Evolutionary conservation across 108 stramenopile genomes (phyloP).

Genomic region (Fragilariopsis cylindrus): DNA sequence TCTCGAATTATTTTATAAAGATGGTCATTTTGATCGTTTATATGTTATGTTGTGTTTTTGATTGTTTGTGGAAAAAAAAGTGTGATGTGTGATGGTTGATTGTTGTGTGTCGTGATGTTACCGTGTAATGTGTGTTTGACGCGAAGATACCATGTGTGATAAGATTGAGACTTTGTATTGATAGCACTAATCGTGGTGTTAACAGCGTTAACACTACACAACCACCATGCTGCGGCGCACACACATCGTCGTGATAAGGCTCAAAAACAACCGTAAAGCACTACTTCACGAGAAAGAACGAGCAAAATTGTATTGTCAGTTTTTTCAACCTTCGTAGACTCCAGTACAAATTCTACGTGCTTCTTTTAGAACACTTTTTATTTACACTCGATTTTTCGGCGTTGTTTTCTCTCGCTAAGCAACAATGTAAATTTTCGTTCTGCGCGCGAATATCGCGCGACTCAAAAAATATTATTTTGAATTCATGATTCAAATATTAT

Average conservation of each 20-base stretch:
- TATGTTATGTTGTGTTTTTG: slow-evolving; percentile 9
- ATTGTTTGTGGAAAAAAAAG: slow-evolving; percentile 9
- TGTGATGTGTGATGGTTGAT: slow-evolving; percentile 17
- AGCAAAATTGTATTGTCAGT: background rate
- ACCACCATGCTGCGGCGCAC: slow-evolving; percentile 21
- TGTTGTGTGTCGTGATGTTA: slow-evolving; percentile 24
- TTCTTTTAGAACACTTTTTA: slow-evolving; percentile 9
- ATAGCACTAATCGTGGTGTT: slow-evolving; percentile 28
- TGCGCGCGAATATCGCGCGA: slow-evolving; percentile 25
- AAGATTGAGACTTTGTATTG: slow-evolving; percentile 24
- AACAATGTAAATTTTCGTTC: slow-evolving; percentile 9
- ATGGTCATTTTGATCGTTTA: slow-evolving; percentile 19
- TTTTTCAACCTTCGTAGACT: slow-evolving; percentile 14
- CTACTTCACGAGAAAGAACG: background rate
- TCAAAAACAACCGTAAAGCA: slow-evolving; percentile 14
- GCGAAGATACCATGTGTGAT: too few relatives aligned
- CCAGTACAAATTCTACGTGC: slow-evolving; percentile 30
- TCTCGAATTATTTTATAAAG: slow-evolving; percentile 14
- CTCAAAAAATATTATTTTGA: background rate
- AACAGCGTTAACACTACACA: slow-evolving; percentile 17
- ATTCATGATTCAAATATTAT: background rate
- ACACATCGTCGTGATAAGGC: slow-evolving; percentile 24
- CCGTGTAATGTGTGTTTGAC: slow-evolving; percentile 13
- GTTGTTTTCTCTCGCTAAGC: background rate
- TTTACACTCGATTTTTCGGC: background rate